phyloP scores from a whole-genome alignment of 352 stramenopile genomes.

The Lagenidium giganteum region DNA sequence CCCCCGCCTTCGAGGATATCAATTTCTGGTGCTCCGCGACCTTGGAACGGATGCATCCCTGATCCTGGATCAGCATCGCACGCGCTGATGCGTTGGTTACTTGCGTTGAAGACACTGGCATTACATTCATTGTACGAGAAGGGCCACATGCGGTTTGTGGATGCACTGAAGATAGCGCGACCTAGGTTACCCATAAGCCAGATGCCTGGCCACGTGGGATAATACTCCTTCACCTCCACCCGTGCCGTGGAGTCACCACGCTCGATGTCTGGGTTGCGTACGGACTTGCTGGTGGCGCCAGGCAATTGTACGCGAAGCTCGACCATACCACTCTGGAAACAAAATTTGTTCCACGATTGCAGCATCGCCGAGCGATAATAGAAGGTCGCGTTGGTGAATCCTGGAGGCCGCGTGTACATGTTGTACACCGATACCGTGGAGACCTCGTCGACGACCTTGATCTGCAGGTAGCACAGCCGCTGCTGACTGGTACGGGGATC shows the following conservation, averaged over 20 bases:
- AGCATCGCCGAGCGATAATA: not conserved
- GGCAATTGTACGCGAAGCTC: not conserved
- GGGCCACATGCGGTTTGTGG: slow-evolving; percentile 1
- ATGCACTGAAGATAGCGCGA: not conserved
- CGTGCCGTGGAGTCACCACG: slow-evolving; percentile 74
- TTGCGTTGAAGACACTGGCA: slow-evolving; percentile 14
- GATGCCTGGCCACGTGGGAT: not conserved
- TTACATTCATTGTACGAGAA: slow-evolving; percentile 1
- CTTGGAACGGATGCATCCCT: slow-evolving; percentile 84
- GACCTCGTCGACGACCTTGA: slow-evolving; percentile 4
- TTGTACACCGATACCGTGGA: not conserved
- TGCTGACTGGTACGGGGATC: slow-evolving; percentile 26
- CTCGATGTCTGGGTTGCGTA: slow-evolving; percentile 47
- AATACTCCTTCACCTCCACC: not conserved
- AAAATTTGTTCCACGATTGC: slow-evolving; percentile 1
- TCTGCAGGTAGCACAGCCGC: slow-evolving; percentile 12
- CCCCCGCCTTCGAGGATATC: slow-evolving; percentile 91
- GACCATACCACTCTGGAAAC: not conserved
- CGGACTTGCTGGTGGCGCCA: slow-evolving; percentile 28
- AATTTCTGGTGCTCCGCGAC: slow-evolving; percentile 93
- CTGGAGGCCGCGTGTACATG: not conserved
- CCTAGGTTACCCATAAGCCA: not conserved
- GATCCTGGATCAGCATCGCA: slow-evolving; percentile 90
- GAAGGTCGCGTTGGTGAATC: not conserved
- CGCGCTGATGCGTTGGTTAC: slow-evolving; percentile 77